Base-by-base conservation (phyloP, 2,329 filamentous ascomycete species). In the Fusarium agapanthi region DNA sequence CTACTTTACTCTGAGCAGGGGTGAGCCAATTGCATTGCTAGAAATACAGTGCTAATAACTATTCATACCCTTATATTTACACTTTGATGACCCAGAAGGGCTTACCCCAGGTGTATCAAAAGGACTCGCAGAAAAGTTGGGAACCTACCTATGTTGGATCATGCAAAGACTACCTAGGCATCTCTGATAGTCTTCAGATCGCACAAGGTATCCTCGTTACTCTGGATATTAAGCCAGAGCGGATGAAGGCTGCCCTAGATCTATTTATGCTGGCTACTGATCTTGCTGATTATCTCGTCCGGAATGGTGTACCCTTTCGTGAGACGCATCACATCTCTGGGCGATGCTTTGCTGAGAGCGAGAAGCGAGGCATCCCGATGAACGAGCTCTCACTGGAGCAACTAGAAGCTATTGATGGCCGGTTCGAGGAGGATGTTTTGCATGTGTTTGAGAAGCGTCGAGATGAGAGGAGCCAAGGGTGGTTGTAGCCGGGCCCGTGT, bases 241-340 rank as follows among this genome's bases (percentile, higher is more conserved):
- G 91, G 80, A 95, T 95, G 92, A 81, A 83, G 55, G 90, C 89
- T 61, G 90, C 91, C 0, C 84, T 95, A 15, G 90, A 91, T 1
- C 91, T 90, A 8, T 91, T 92, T 76, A 93, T 95, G 91, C 87
- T 95, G 8, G 92, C 92, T 22, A 91, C 89, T 30, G 89, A 91
- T 79, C 84, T 91, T 37, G 88, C 89, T 43, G 89, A 91, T 78
- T 90, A 89, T 78, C 82, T 91, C 15, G 88, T 91, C 48, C 81
- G 87, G 54, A 90, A 88, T 75, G 89, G 89, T 14, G 44, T 59
- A 2, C 61, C 56, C 6, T 61, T 64, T 85, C 87, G 93, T 48
- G 92, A 94, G 82, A 92, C 92, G 22, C 93, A 95, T 77, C 92
- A 94, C 79, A 92, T 94, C 75, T 91, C 90, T 37, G 92, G 93